Conservation (phyloP, 225 moss, liverwort and hornwort species). For the Pseudisothecium myosuroides region DNA sequence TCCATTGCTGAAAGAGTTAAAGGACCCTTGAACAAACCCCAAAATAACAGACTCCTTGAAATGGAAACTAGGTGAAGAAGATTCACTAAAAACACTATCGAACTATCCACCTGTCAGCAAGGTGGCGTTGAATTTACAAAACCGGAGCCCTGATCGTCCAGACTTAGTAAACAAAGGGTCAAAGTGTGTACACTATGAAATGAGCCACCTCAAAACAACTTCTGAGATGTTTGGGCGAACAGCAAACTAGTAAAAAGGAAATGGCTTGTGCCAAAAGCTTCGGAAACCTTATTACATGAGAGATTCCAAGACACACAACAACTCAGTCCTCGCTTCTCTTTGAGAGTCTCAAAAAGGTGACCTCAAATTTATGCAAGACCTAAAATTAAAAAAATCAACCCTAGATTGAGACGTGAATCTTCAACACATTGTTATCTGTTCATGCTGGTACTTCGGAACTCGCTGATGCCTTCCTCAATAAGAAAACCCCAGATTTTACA, state of each 20-base stretch:
- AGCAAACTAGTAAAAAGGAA: constrained; percentile 10
- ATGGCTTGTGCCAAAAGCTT: background rate
- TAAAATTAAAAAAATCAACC: background rate
- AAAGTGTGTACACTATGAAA: constrained; percentile 3
- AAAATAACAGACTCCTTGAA: background rate
- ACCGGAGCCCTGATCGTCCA: background rate
- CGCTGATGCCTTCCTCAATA: background rate
- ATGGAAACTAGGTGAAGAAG: background rate
- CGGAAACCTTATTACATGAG: background rate
- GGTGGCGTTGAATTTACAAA: constrained; percentile 2
- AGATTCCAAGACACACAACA: background rate
- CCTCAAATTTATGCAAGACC: constrained; percentile 34
- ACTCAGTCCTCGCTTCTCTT: constrained; percentile 3
- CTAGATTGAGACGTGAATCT: background rate
- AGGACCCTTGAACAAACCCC: background rate
- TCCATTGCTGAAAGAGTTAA: constrained; percentile 44
- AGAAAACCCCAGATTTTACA: background rate
- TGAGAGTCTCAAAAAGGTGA: constrained; percentile 61
- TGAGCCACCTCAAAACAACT: constrained; percentile 42
- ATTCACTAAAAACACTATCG: background rate
- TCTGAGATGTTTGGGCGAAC: constrained; percentile 34
- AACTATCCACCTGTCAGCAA: background rate
- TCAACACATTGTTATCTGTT: background rate
- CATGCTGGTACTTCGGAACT: background rate
- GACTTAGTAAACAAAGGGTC: background rate